These are phyloP conservation scores for Sistotremastrum suecicum DNA, from an alignment of 768 basidiomycete species.

Conservation along the genomic window DNA sequence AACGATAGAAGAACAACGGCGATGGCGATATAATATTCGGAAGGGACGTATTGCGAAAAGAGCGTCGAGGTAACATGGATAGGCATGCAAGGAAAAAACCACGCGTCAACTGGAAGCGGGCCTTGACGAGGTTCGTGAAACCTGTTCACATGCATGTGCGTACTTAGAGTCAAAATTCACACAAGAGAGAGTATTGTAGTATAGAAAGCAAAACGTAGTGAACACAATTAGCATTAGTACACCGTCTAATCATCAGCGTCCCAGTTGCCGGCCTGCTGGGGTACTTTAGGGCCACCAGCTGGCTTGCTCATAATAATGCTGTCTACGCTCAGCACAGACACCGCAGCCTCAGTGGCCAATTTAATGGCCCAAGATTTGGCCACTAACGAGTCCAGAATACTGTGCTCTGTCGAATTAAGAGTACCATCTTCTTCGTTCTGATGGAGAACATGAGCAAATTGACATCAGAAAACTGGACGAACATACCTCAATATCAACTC, in stretches of 20 bases:
- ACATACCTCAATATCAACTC: slow-evolving; percentile 79
- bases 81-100: too few relatives aligned
- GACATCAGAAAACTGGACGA: neutral
- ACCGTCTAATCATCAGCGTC: slow-evolving; percentile 40
- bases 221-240: neutral
- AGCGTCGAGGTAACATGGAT: too few relatives aligned
- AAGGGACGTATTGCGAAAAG: neutral
- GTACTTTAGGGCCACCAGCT: slow-evolving; percentile 79
- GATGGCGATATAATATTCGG: slow-evolving; percentile 39
- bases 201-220: too few relatives aligned
- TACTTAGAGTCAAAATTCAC: too few relatives aligned
- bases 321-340: slow-evolving; percentile 86
- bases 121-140: too few relatives aligned
- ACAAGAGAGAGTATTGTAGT: too few relatives aligned
- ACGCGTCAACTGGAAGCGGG: too few relatives aligned
- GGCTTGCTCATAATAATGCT: slow-evolving; percentile 96
- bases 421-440: slow-evolving; percentile 75
- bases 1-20: slow-evolving; percentile 28
- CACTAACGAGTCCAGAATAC: slow-evolving; percentile 77
- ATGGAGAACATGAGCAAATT: too few relatives aligned
- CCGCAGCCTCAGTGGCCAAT: slow-evolving; percentile 84
- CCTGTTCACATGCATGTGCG: too few relatives aligned
- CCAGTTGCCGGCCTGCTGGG: slow-evolving; percentile 80
- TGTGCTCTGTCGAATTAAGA: slow-evolving; percentile 40
- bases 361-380: slow-evolving; percentile 84